Conservation (phyloP, 2,329 filamentous ascomycete species). For the Ambrosiella beaveri region DNA sequence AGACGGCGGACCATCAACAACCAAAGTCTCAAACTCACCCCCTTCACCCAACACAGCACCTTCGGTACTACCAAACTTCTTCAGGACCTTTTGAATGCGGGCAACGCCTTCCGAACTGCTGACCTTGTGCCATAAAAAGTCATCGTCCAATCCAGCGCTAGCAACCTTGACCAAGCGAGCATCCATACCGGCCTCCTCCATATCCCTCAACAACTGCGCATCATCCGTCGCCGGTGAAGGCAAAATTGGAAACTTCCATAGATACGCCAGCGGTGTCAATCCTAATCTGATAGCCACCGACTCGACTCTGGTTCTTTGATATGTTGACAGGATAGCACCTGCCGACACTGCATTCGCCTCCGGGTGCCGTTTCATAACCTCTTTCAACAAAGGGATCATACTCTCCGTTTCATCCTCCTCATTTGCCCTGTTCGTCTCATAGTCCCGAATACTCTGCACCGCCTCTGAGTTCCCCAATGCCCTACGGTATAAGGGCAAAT, state of each 20-base stretch:
- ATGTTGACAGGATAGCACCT: conserved; percentile 84
- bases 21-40: conserved; percentile 89
- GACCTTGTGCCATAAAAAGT: conserved; percentile 66
- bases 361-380: conserved; percentile 52
- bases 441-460: conserved; percentile 54
- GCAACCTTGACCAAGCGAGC: conserved; percentile 92
- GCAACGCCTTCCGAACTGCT: conserved; percentile 34
- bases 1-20: conserved; percentile 56
- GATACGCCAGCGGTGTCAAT: conserved; percentile 63
- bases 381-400: conserved; percentile 55
- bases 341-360: conserved; percentile 73
- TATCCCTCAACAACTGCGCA: conserved; percentile 56
- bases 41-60: conserved; percentile 78
- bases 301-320: conserved; percentile 91
- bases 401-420: conserved; percentile 74
- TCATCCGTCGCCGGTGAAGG: conserved; percentile 32
- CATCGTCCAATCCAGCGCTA: conserved; percentile 69
- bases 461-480: conserved; percentile 51
- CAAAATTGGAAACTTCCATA: conserved; percentile 80
- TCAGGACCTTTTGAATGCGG: conserved; percentile 35
- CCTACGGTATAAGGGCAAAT: conserved; percentile 67
- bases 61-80: conserved; percentile 45
- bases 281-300: conserved; percentile 74
- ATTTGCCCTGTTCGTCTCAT: conserved; percentile 25
- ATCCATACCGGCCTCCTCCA: conserved; percentile 61